Base-by-base conservation (phyloP, 345 rosid genomes). In the Populus alba region DNA sequence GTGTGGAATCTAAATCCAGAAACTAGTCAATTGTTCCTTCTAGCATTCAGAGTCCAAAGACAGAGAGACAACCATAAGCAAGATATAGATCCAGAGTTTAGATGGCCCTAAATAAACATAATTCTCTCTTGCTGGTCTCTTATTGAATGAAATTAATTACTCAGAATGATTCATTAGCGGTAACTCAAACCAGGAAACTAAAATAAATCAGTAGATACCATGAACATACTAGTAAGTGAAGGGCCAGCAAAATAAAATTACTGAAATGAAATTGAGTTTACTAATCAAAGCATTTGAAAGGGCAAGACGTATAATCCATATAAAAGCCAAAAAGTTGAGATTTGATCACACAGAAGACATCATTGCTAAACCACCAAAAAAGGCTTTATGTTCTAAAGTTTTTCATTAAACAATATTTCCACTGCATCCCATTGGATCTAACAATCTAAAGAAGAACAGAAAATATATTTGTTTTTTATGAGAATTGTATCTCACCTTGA, bases 401-500 rank as follows among this genome's bases (percentile, higher is more conserved):
- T 53, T 53, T 53, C n/a, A 7, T 0, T 20, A 7, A 20, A 53
- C 23, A 53, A 53, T 53, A 53, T 53, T 53, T 53, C 20, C 23
- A 17, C 23, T 20, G 59, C 3, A 20, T 53, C 10, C 23, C 59
- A 1, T 53, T 53, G 59, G 9, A 18, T 53, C 59, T 7, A 7
- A 53, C 23, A 53, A 18, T 53, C 9, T 7, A 20, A 53, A 17
- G 59, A 53, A 18, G 7, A 18, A 1, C 7, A 22, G 35, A 63
- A 63, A 16, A 63, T 10, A 2, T 62, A 62, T 10, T 62, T 62
- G 66, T 62, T 25, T 9, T 63, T 7, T 63, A 1, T 25, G 18
- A 23, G 45, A 6, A n/a, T 33, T 51, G 18, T 17, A 51, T 43
- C 53, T 62, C 78, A 90, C 97, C 92, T 90, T 35, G 93, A 92